Evolutionary conservation across 2,329 filamentous ascomycete genomes (phyloP).

Genomic region (Ilyonectria mors-panacis): DNA sequence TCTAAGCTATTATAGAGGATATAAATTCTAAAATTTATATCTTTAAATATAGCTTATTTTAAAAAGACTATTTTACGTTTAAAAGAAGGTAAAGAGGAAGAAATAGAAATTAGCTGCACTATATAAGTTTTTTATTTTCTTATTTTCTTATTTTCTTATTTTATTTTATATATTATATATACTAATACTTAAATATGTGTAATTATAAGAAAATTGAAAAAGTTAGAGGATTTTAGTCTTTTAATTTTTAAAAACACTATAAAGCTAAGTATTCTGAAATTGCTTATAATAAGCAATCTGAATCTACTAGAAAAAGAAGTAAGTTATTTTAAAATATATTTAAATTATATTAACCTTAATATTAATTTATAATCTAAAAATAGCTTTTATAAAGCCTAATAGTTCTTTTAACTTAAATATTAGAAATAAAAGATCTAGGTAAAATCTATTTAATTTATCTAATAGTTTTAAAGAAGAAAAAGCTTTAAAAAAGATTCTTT

Average conservation of each 20-base stretch:
- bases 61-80: not conserved
- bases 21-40: not conserved
- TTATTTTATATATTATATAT: not conserved
- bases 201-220: not conserved
- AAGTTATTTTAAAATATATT: not conserved
- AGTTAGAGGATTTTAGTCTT: not conserved
- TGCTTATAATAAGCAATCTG: constrained; percentile 5
- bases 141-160: not conserved
- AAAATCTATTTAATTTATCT: not conserved
- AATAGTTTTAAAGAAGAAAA: not conserved
- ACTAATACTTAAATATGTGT: not conserved
- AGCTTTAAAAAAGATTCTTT: too few relatives aligned
- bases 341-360: not conserved
- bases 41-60: constrained; percentile 1
- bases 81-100: not conserved
- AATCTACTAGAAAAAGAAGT: not conserved
- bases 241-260: not conserved
- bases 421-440: not conserved
- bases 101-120: not conserved
- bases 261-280: not conserved
- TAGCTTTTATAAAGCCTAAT: not conserved
- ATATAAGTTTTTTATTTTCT: not conserved
- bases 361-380: not conserved
- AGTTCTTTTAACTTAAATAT: constrained; percentile 1
- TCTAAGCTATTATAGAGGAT: too few relatives aligned